Evolutionary conservation across 176 grass and related monocot genomes (phyloP).

Genomic region (Raddia guianensis): DNA sequence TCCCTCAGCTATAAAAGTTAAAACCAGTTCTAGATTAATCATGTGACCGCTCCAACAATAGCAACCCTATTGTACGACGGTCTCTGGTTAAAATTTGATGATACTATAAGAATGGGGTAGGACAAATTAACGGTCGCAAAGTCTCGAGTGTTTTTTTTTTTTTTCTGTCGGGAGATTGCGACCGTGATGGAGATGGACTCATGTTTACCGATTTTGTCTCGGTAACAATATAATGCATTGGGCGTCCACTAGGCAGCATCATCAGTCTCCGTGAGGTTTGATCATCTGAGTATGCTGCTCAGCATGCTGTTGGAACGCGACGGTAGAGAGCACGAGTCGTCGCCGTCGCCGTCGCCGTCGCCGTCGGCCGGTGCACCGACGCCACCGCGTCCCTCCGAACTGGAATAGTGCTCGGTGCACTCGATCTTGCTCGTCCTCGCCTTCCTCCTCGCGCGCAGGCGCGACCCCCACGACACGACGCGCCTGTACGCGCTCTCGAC

Average conservation of each 20-base stretch:
- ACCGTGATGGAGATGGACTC: too few species aligned
- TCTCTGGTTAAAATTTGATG: too few species aligned
- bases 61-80: background rate
- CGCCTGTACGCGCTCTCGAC: slow-evolving; percentile 42
- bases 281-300: background rate
- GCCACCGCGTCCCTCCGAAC: slow-evolving; percentile 29
- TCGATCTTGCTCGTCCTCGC: slow-evolving; percentile 65
- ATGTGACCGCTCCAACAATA: background rate
- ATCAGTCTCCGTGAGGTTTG: background rate
- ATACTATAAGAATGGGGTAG: too few species aligned
- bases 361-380: background rate
- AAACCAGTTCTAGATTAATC: background rate
- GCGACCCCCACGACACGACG: slow-evolving; percentile 56
- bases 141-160: too few species aligned
- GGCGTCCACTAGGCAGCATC: background rate
- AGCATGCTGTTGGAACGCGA: background rate
- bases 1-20: background rate
- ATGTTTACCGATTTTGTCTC: background rate
- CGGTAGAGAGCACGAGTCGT: background rate
- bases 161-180: too few species aligned
- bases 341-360: background rate
- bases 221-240: background rate
- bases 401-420: slow-evolving; percentile 67
- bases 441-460: slow-evolving; percentile 45
- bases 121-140: too few species aligned